Conservation (phyloP, 2,329 filamentous ascomycete genomes). For the Emergomyces africanus region DNA sequence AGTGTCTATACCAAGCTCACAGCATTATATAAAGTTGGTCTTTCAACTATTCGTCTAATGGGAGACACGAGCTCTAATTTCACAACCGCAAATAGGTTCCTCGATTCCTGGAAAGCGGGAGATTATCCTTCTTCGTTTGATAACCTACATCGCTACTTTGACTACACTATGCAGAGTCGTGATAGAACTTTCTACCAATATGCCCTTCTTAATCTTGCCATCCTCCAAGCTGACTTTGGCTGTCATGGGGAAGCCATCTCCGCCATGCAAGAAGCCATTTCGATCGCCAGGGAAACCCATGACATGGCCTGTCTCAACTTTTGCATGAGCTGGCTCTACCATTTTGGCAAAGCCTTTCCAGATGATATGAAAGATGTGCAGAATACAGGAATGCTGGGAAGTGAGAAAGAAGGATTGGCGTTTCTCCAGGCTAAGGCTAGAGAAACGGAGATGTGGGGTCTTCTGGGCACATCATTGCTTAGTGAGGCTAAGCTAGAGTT, state of each 20-base stretch:
- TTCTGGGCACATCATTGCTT: constrained; percentile 71
- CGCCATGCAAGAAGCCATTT: constrained; percentile 88
- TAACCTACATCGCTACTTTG: constrained; percentile 85
- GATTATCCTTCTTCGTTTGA: constrained; percentile 88
- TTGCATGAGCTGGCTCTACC: constrained; percentile 88
- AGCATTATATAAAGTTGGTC: constrained; percentile 58
- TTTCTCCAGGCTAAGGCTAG: constrained; percentile 79
- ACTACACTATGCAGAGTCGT: constrained; percentile 80
- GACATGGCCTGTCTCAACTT: constrained; percentile 92
- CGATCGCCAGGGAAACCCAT: constrained; percentile 85
- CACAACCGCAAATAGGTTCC: constrained; percentile 45
- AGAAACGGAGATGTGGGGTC: constrained; percentile 71
- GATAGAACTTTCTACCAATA: constrained; percentile 88
- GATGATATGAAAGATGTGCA: constrained; percentile 57
- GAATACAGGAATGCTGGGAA: constrained; percentile 60
- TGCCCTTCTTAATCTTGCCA: constrained; percentile 81
- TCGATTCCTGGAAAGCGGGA: constrained; percentile 83
- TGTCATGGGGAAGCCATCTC: constrained; percentile 82
- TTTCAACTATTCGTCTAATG: too few species aligned
- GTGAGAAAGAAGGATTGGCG: constrained; percentile 65
- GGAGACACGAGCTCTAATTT: background rate
- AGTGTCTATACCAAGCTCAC: constrained; percentile 55
- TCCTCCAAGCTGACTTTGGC: constrained; percentile 90
- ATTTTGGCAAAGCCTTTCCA: constrained; percentile 79
- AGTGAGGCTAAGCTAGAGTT: constrained; percentile 75